phyloP scores from a whole-genome alignment of 257 asterid genomes.

The Asclepias syriaca region DNA sequence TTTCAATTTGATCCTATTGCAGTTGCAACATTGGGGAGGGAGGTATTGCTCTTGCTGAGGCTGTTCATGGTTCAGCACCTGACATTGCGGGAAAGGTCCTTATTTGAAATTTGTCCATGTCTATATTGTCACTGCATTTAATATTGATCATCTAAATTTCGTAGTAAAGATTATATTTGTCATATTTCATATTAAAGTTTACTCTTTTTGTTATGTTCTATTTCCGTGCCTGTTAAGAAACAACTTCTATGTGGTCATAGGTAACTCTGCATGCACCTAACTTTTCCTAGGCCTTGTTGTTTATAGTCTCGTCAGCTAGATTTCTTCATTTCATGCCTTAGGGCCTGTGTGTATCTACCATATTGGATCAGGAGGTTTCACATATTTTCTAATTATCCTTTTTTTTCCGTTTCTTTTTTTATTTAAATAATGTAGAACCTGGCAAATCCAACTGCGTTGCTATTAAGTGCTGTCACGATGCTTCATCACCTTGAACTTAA shows the following conservation, averaged over 20 bases:
- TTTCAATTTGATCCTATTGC: constrained; percentile 11
- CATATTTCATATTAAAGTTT: neutral
- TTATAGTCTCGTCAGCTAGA: neutral
- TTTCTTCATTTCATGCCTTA: neutral
- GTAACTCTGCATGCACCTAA: neutral
- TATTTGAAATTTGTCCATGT: constrained; percentile 3
- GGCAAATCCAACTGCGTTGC: constrained; percentile 97
- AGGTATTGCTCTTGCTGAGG: constrained; percentile 98
- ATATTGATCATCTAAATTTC: neutral
- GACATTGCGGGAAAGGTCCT: constrained; percentile 97
- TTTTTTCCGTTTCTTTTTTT: constrained; percentile 8
- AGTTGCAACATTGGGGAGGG: constrained; percentile 97
- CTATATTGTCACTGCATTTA: neutral
- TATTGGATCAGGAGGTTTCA: neutral
- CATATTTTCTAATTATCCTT: constrained; percentile 7
- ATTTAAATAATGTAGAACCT: constrained; percentile 45
- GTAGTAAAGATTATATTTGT: neutral
- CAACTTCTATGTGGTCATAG: neutral
- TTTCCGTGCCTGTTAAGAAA: neutral
- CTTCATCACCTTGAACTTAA: constrained; percentile 72
- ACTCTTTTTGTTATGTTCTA: no score
- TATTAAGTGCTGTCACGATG: constrained; percentile 79
- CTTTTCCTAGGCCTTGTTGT: neutral
- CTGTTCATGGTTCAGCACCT: constrained; percentile 99
- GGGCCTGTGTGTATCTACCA: neutral